Percentiles rank a stretch among this genome's conserved stretches.
Conservation (phyloP, 192 early-diverging fungal species). For the Irineochytrium annulatum region DNA sequence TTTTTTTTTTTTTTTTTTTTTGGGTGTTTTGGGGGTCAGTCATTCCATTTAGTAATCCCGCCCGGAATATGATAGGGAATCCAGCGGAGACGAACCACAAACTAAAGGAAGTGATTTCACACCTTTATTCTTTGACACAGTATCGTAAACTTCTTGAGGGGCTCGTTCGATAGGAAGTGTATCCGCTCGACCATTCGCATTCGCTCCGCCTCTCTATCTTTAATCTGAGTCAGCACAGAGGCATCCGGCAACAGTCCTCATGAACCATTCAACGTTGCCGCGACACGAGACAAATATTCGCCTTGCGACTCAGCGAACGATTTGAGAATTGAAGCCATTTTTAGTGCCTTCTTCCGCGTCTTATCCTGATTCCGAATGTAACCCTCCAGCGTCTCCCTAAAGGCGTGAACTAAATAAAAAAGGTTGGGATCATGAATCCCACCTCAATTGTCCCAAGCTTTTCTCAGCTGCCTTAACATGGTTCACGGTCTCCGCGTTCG, state of each 20-base stretch:
- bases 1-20: too few species aligned
- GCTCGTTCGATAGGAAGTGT: slow-evolving; percentile 26
- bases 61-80: neutral
- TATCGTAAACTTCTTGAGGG: slow-evolving; percentile 28
- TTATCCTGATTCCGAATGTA: neutral
- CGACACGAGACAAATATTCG: slow-evolving; percentile 4
- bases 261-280: neutral
- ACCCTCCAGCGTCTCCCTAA: neutral
- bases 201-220: slow-evolving; percentile 24
- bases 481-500: too few species aligned
- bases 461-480: neutral
- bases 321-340: slow-evolving; percentile 1
- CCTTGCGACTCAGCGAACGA: slow-evolving; percentile 1
- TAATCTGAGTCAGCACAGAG: neutral
- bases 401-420: too few species aligned
- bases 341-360: neutral
- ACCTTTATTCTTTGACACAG: slow-evolving; percentile 22
- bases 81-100: neutral
- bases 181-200: slow-evolving; percentile 22
- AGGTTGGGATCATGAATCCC: too few species aligned
- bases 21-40: too few species aligned
- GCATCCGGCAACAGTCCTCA: too few species aligned
- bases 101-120: neutral
- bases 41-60: slow-evolving; percentile 8
- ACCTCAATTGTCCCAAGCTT: neutral